Evolutionary conservation across 2,329 filamentous ascomycete genomes (phyloP).

Genomic region (Teratosphaeriaceae sp.): DNA sequence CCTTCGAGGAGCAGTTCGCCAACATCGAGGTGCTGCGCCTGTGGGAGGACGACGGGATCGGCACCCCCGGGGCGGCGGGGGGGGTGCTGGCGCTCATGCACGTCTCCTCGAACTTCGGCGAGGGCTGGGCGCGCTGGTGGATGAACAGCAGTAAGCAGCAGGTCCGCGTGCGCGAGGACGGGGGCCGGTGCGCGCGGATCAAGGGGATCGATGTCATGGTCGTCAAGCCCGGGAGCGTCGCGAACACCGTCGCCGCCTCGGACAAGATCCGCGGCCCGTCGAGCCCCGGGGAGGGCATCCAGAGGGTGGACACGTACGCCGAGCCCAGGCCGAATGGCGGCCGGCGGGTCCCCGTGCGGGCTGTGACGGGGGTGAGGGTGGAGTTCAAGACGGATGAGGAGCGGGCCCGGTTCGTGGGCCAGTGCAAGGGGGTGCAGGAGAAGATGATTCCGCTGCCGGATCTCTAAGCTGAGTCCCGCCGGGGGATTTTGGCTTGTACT

Average conservation of each 20-base stretch:
- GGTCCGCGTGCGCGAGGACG: slow-evolving; percentile 36
- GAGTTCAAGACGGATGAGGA: slow-evolving; percentile 40
- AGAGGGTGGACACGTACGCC: slow-evolving; percentile 28
- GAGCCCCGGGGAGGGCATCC: slow-evolving; percentile 6
- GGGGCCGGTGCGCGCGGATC: slow-evolving; percentile 33
- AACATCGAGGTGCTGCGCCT: slow-evolving; percentile 42
- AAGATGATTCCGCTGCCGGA: slow-evolving; percentile 34
- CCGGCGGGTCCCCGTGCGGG: slow-evolving; percentile 22
- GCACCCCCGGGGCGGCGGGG: slow-evolving; percentile 27
- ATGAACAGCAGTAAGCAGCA: slow-evolving; percentile 34
- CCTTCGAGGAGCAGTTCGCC: slow-evolving; percentile 44
- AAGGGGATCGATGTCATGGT: slow-evolving; percentile 36
- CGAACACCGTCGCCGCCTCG: too few species aligned
- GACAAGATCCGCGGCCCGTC: slow-evolving; percentile 4
- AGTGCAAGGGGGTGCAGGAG: slow-evolving; percentile 33
- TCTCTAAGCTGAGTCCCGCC: too few species aligned
- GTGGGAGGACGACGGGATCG: slow-evolving; percentile 37
- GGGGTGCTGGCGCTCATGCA: slow-evolving; percentile 41
- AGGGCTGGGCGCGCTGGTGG: slow-evolving; percentile 39
- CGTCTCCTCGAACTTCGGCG: slow-evolving; percentile 37
- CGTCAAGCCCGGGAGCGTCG: slow-evolving; percentile 22
- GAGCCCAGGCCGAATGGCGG: slow-evolving; percentile 22
- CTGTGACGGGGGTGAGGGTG: slow-evolving; percentile 36
- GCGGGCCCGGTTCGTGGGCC: slow-evolving; percentile 33
- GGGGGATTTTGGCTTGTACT: too few species aligned